Evolutionary conservation across 208 protist genomes (phyloP).

Genomic region (Endotrypanum monterogeii): DNA sequence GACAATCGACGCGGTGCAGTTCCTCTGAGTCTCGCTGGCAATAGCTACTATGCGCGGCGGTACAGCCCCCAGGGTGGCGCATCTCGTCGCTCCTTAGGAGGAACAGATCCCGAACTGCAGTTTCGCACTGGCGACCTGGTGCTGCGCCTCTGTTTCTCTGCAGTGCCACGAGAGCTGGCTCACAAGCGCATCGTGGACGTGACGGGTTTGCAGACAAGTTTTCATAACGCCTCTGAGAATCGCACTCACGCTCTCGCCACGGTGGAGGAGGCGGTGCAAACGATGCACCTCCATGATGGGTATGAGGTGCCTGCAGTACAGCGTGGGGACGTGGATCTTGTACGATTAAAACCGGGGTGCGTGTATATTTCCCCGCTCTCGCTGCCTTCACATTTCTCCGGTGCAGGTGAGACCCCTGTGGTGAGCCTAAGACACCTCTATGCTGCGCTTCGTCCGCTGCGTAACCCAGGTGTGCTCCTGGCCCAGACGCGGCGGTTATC

Average conservation of each 20-base stretch:
- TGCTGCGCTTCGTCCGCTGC: constrained; percentile 27
- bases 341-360: constrained; percentile 49
- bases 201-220: constrained; percentile 73
- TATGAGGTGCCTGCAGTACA: constrained; percentile 73
- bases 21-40: constrained; percentile 60
- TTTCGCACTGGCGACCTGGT: constrained; percentile 47
- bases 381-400: background rate
- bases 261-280: constrained; percentile 60
- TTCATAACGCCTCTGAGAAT: constrained; percentile 48
- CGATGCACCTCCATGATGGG: constrained; percentile 86
- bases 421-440: constrained; percentile 14
- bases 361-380: constrained; percentile 30
- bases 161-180: constrained; percentile 42
- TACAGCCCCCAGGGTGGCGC: constrained; percentile 26
- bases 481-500: constrained; percentile 30
- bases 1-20: background rate
- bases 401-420: background rate
- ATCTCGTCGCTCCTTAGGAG: background rate
- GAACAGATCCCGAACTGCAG: background rate
- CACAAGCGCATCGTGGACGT: constrained; percentile 67
- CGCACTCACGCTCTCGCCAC: constrained; percentile 30
- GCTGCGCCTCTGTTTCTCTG: constrained; percentile 29
- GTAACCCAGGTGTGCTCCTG: constrained; percentile 49
- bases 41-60: constrained; percentile 73
- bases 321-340: constrained; percentile 59